Base-by-base conservation (phyloP, 2,329 filamentous ascomycete species). In the Lachnellula subtilissima region DNA sequence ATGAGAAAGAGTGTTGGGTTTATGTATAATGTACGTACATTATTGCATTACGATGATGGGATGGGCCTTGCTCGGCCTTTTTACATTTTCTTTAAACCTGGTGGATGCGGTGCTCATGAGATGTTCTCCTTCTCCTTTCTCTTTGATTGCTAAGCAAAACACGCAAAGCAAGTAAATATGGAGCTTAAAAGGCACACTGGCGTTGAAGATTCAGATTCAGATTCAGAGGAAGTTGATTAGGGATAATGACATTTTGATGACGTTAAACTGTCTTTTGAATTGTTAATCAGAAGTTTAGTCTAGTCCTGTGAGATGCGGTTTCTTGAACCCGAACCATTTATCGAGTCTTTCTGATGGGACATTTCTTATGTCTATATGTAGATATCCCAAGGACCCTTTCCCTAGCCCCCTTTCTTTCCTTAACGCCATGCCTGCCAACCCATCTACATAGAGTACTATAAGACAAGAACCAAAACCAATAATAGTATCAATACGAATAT, bases 401-500 rank as follows among this genome's bases (percentile, higher is more conserved):
- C 39, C 17, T 42, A 1, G 7, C 17, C 39, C 43, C 5, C 6
- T 47, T 17, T 19, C 7, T 47, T 23, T 19, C 19, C n/a, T 60
- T 39, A 52, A 50, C 49, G 45, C 55, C 55, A 45, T 45, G 25
- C 46, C 32, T 47, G 28, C 28, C 32, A 17, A 28, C 12, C n/a
- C 36, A 17, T 23, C 25, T 14, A 19, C 17, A 49, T 14, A 19
- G 15, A 49, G 11, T 7, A 19, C 57, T 58, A 87, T 64, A 88
- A 68, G 47, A 87, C 73, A 65, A 88, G 68, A 45, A 97, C 76
- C 64, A 99, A 75, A 60, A 97, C 82, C 67, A 99, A 78, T 66
- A 99, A 75, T 28, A 99, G 75, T 56, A 97, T 90, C 63, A 97
- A 78, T 39, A 96, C 89, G 60, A 94, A 84, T 58, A 97, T 96